Conservation (phyloP, 2,329 filamentous ascomycete genomes). For the Aspergillus udagawae region DNA sequence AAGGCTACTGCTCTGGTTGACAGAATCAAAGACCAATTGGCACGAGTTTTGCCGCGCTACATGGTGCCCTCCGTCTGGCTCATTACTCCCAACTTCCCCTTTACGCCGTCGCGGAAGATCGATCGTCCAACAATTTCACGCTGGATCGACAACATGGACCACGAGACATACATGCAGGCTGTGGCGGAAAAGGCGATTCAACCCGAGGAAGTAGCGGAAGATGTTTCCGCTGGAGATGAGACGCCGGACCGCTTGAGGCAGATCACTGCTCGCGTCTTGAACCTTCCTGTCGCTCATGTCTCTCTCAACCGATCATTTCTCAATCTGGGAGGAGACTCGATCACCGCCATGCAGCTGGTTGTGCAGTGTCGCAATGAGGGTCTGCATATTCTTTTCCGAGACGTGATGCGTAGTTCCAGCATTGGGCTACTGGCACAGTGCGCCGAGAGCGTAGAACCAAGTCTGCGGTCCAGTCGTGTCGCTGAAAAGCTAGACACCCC, state of each 20-base stretch:
- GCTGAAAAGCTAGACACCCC: constrained; percentile 10
- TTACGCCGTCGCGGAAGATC: neutral
- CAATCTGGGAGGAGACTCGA: constrained; percentile 17
- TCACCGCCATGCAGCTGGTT: constrained; percentile 42
- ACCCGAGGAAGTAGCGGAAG: neutral
- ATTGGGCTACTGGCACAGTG: constrained; percentile 12
- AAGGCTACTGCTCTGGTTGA: neutral
- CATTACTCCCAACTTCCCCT: neutral
- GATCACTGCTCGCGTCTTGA: neutral
- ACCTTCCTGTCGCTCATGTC: neutral
- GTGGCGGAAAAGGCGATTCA: neutral
- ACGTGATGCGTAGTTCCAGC: constrained; percentile 38
- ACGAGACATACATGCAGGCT: neutral
- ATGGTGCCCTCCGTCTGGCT: constrained; percentile 4
- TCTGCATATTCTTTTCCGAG: constrained; percentile 33
- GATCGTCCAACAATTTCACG: neutral
- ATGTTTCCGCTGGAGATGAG: neutral
- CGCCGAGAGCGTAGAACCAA: neutral
- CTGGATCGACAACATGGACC: neutral
- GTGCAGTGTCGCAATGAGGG: constrained; percentile 31
- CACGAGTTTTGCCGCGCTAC: neutral
- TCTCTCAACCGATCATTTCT: neutral
- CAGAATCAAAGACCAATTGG: neutral
- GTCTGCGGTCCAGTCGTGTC: neutral
- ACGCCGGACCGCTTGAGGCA: neutral